These are phyloP conservation scores for Mycena venus DNA, from an alignment of 768 basidiomycete genomes.

Conservation along the genomic window DNA sequence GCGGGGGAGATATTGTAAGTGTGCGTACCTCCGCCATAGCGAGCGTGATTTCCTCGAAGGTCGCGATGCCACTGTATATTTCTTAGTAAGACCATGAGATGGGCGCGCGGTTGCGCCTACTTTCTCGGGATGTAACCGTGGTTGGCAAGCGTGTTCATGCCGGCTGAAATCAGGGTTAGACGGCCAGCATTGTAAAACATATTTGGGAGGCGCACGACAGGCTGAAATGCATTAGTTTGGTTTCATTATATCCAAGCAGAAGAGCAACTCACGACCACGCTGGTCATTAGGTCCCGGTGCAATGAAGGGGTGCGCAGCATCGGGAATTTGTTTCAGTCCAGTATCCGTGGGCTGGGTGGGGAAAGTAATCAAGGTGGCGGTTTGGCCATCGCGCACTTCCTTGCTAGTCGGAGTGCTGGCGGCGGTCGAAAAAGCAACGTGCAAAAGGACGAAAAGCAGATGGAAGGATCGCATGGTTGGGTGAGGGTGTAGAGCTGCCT, in stretches of 20 bases:
- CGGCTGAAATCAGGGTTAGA: slow-evolving; percentile 14
- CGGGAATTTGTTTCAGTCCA: slow-evolving; percentile 24
- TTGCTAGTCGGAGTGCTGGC: slow-evolving; percentile 6
- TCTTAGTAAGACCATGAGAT: slow-evolving; percentile 2
- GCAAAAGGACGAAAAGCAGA: slow-evolving; percentile 7
- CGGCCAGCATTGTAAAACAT: neutral
- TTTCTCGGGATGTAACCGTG: slow-evolving; percentile 29
- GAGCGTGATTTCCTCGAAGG: slow-evolving; percentile 27
- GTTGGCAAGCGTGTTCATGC: slow-evolving; percentile 14
- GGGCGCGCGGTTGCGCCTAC: slow-evolving; percentile 9
- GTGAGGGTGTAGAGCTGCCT: slow-evolving; percentile 7
- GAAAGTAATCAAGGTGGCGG: slow-evolving; percentile 15
- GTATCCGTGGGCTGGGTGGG: slow-evolving; percentile 18
- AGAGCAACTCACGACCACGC: slow-evolving; percentile 20
- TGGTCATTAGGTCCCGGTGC: slow-evolving; percentile 28
- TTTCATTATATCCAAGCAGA: neutral
- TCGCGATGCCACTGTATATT: slow-evolving; percentile 19
- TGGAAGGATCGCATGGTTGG: slow-evolving; percentile 9
- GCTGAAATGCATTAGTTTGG: neutral
- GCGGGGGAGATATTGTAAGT: neutral
- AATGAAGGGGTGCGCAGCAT: slow-evolving; percentile 27
- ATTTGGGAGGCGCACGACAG: slow-evolving; percentile 8
- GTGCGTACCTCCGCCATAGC: slow-evolving; percentile 25
- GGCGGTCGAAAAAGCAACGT: slow-evolving; percentile 11
- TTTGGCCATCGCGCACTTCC: slow-evolving; percentile 23